Conservation (phyloP, 257 asterid species). For the Jacaranda copaia region DNA sequence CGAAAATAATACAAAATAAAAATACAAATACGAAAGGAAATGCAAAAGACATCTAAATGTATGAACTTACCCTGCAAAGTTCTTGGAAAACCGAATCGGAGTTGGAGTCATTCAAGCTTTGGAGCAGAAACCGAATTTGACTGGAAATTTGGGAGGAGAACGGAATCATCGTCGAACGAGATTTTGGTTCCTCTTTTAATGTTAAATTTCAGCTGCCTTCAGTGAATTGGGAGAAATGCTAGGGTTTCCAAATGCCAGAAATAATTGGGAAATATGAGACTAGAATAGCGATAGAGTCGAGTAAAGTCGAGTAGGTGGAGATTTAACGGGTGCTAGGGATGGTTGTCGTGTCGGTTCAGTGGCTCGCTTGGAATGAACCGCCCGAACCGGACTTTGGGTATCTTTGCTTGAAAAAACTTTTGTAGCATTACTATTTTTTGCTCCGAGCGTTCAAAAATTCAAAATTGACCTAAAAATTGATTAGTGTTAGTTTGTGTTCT, state of each 20-base stretch:
- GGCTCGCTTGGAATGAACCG: not conserved
- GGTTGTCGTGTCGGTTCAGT: not conserved
- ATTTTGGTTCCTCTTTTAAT: conserved; percentile 18
- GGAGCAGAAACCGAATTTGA: conserved; percentile 81
- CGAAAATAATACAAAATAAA: not conserved
- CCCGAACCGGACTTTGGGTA: not conserved
- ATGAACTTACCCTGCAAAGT: conserved; percentile 64
- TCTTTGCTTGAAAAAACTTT: too few relatives aligned
- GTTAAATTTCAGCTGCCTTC: conserved; percentile 3
- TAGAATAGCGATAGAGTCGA: conserved; percentile 33
- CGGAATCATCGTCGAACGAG: conserved; percentile 64
- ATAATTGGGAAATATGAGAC: conserved; percentile 16
- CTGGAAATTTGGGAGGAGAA: conserved; percentile 57
- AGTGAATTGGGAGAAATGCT: conserved; percentile 28
- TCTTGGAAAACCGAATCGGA: conserved; percentile 73
- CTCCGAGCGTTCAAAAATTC: too few relatives aligned
- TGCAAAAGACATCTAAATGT: not conserved
- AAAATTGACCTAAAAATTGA: too few relatives aligned
- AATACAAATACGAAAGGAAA: too few relatives aligned
- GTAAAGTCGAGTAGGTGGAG: not conserved
- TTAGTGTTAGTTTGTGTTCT: too few relatives aligned
- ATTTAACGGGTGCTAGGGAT: not conserved
- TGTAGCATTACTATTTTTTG: too few relatives aligned
- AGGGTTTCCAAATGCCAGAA: conserved; percentile 42
- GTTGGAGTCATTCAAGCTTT: conserved; percentile 76